Percentiles rank a stretch among this genome's conserved stretches.
These are phyloP conservation scores for Pholiota molesta DNA, from an alignment of 768 basidiomycete species.

Conservation along the genomic window DNA sequence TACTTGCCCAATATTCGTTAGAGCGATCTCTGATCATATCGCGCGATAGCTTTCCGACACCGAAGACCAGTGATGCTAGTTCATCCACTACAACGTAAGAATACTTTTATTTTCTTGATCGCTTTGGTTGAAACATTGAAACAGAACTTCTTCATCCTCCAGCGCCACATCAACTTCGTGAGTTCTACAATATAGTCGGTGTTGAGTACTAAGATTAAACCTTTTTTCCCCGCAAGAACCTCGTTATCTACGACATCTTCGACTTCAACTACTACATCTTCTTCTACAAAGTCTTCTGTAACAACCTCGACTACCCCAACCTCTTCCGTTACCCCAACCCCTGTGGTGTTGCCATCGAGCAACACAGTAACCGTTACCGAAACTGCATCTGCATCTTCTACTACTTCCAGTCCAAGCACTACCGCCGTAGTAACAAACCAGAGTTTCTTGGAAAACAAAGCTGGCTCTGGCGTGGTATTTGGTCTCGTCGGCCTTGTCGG, in stretches of 20 bases:
- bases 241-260: background rate
- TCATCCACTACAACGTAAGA: background rate
- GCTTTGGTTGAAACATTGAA: too few species aligned
- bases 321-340: background rate
- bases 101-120: background rate
- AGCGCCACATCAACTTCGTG: slow-evolving; percentile 1
- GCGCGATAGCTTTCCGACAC: background rate
- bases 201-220: background rate
- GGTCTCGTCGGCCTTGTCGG: slow-evolving; percentile 49
- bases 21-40: background rate
- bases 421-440: slow-evolving; percentile 7
- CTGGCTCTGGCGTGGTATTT: slow-evolving; percentile 64
- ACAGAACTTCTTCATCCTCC: background rate
- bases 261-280: background rate
- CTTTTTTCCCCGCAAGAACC: background rate
- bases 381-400: slow-evolving; percentile 6
- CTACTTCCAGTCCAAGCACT: slow-evolving; percentile 6
- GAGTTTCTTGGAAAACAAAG: slow-evolving; percentile 66
- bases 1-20: background rate
- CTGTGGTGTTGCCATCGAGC: background rate
- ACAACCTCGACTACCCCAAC: background rate
- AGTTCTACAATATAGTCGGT: background rate
- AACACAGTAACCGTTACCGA: slow-evolving; percentile 8
- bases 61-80: background rate
- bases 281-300: background rate